Conservation (phyloP, 371 early-diverging fungal species). For the Lichtheimia corymbifera region DNA sequence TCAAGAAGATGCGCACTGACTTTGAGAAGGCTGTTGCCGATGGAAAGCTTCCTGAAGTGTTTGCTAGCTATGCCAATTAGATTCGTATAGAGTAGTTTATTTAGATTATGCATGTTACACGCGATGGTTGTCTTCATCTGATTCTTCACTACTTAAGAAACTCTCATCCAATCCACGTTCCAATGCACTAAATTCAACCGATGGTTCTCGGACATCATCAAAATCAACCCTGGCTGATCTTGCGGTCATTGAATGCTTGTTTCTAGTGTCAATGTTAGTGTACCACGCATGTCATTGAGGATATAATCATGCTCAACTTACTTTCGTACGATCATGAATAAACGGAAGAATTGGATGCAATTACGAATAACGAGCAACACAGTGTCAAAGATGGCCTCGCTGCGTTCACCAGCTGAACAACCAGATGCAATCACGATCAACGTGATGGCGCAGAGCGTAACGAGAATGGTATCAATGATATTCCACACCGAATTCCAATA, state of each 20-base stretch:
- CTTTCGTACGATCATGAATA: constrained; percentile 74
- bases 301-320: constrained; percentile 25
- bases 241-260: constrained; percentile 45
- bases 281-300: not conserved
- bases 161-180: constrained; percentile 40
- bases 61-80: constrained; percentile 39
- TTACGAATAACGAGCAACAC: constrained; percentile 73
- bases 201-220: constrained; percentile 33
- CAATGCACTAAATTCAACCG: constrained; percentile 39
- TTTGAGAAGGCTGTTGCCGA: constrained; percentile 60
- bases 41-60: constrained; percentile 56
- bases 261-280: constrained; percentile 21
- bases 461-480: constrained; percentile 68
- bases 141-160: constrained; percentile 38
- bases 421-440: constrained; percentile 66
- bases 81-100: not conserved
- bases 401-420: constrained; percentile 57
- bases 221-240: constrained; percentile 49
- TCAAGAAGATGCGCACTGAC: constrained; percentile 56
- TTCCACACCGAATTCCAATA: constrained; percentile 81
- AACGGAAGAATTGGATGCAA: constrained; percentile 65
- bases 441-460: constrained; percentile 68
- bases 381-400: constrained; percentile 73
- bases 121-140: constrained; percentile 36
- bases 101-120: not conserved